Evolutionary conservation across 345 rosid species (phyloP).

Genomic region (Ceriops decandra): DNA sequence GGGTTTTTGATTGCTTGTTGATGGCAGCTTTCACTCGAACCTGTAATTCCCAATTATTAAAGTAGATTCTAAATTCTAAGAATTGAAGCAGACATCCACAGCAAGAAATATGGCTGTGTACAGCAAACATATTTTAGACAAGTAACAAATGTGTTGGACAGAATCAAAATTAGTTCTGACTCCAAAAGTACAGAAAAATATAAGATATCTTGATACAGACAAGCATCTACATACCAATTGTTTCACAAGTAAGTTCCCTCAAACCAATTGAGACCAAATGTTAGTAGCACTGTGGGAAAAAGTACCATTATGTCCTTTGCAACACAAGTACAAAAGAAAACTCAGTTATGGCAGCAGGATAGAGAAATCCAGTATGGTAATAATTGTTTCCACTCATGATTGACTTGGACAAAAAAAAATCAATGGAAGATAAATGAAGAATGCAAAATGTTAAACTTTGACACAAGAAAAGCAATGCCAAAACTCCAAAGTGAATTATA

Average conservation of each 20-base stretch:
- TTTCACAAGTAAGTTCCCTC: no score
- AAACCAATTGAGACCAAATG: no score
- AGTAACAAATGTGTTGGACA: background rate
- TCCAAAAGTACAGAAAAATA: background rate
- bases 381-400: background rate
- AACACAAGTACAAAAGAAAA: background rate
- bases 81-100: background rate
- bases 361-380: background rate
- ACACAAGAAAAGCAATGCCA: background rate
- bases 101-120: background rate
- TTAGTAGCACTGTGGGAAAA: no score
- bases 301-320: background rate
- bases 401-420: background rate
- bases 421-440: background rate
- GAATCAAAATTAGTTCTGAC: background rate
- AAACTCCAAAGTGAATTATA: background rate
- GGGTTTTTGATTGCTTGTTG: slow-evolving; percentile 81
- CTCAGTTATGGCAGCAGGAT: background rate
- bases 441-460: background rate
- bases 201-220: background rate
- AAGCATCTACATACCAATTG: background rate
- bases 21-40: slow-evolving; percentile 91
- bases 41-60: slow-evolving; percentile 34
- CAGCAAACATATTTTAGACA: background rate
- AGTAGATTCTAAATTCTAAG: background rate